A percentile compares a stretch with the other conserved stretches of the same genome.
Evolutionary conservation across 306 rosid genomes (phyloP).

Genomic region (Morella rubra): DNA sequence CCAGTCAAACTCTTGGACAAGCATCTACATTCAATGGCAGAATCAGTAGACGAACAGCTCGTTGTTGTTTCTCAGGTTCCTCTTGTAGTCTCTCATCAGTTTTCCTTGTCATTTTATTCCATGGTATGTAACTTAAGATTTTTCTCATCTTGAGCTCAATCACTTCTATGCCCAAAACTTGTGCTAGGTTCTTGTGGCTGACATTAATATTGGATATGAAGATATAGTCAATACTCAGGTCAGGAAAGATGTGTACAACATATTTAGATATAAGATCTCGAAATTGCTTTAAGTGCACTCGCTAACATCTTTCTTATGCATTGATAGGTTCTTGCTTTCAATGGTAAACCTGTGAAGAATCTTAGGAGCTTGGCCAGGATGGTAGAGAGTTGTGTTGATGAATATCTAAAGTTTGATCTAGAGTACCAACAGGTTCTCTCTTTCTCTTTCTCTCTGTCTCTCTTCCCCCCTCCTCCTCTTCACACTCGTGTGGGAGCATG

Average conservation of each 20-base stretch:
- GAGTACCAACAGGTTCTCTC: conserved; percentile 82
- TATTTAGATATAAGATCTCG: background rate
- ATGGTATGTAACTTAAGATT: background rate
- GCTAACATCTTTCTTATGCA: conserved; percentile 11
- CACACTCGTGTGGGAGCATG: background rate
- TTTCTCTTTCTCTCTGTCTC: background rate
- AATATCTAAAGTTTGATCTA: conserved; percentile 72
- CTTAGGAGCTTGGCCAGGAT: conserved; percentile 79
- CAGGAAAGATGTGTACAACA: conserved; percentile 1
- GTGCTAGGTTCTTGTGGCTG: conserved; percentile 89
- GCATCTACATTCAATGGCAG: conserved; percentile 75
- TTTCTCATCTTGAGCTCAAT: conserved; percentile 18
- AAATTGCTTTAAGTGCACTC: conserved; percentile 12
- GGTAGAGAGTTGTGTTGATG: conserved; percentile 83
- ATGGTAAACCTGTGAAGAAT: conserved; percentile 87
- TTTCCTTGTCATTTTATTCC: conserved; percentile 1
- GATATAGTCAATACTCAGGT: conserved; percentile 96
- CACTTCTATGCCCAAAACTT: conserved; percentile 22
- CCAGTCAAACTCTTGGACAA: conserved; percentile 96
- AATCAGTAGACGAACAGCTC: conserved; percentile 86
- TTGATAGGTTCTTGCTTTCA: conserved; percentile 74
- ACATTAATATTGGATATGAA: conserved; percentile 92
- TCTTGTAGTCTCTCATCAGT: conserved; percentile 10
- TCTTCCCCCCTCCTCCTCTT: background rate
- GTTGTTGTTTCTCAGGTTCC: conserved; percentile 91